phyloP scores from a whole-genome alignment of 805 yeast genomes.

The Blastobotrys americana region DNA sequence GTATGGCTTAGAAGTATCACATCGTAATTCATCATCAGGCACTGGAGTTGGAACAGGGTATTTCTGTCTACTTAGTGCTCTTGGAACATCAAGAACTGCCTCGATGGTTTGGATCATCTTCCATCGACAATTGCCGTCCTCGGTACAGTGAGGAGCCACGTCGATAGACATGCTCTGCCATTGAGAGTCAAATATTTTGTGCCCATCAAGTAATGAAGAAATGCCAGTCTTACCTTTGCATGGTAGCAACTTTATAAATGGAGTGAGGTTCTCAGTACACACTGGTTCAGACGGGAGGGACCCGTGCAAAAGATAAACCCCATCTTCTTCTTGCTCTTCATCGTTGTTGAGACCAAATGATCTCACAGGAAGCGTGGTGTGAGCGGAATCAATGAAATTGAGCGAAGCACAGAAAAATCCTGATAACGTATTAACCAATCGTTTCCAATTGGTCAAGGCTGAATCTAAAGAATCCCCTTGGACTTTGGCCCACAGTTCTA shows the following conservation, averaged over 20 bases:
- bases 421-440: constrained; percentile 65
- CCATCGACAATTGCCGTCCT: constrained; percentile 11
- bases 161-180: constrained; percentile 96
- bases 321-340: constrained; percentile 18
- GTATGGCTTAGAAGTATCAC: constrained; percentile 57
- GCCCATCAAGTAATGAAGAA: constrained; percentile 80
- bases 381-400: constrained; percentile 74
- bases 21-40: constrained; percentile 59
- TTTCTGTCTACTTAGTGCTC: constrained; percentile 51
- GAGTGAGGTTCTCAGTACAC: constrained; percentile 94
- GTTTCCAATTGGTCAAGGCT: constrained; percentile 62
- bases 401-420: constrained; percentile 94
- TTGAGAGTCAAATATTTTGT: constrained; percentile 71
- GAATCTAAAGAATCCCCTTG: constrained; percentile 50
- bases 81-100: constrained; percentile 63
- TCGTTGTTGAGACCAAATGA: constrained; percentile 25
- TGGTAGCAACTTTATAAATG: constrained; percentile 82
- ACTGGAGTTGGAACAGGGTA: constrained; percentile 78
- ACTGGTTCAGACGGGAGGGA: constrained; percentile 92
- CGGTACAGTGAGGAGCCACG: constrained; percentile 48
- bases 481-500: constrained; percentile 83
- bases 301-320: constrained; percentile 56
- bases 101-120: constrained; percentile 59
- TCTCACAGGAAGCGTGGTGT: constrained; percentile 60
- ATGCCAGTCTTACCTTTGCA: constrained; percentile 89